Base-by-base conservation (phyloP, 768 basidiomycete genomes). In the Grammothele lineata region DNA sequence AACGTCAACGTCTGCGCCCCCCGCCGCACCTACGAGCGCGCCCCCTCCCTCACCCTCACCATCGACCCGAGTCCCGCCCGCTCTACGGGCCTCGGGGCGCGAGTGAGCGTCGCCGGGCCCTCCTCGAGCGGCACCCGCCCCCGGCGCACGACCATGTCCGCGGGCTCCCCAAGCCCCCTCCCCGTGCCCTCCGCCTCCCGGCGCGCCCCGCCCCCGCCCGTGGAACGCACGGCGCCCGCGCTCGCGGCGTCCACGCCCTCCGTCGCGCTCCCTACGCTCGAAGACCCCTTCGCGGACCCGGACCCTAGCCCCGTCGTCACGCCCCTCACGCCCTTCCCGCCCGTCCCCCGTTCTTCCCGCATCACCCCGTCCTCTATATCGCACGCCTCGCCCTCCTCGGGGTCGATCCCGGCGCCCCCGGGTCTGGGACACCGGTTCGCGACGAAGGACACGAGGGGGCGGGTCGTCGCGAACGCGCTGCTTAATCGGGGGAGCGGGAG, bases 391-490 rank as follows among this genome's bases (percentile, higher is more conserved):
- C 3, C 0, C 35, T 21, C 18, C 1, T 18, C 40, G 21, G 15
- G 21, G 15, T 25, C 25, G 14, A 18, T 24, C 21, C 45, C 50
- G 7, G n/a, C n/a, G n/a, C n/a, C n/a, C 50, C 45, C 3, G 50
- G 50, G 15, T 30, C 50, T n/a, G n/a, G n/a, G n/a, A n/a, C n/a
- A 45, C 21, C 35, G 35, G 34, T 21, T 11, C 9, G n/a, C 8
- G 25, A 15, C 51, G 37, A 66, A 60, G 50, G 71, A 71, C 45
- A 67, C 70, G 5, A 67, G 72, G 12, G 74, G 48, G 71, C 26
- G 70, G 56, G 70, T 81, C 43, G 78, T 83, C 1, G 81, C 81
- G 2, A 78, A 76, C 17, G 79, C 79, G 37, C 60, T 83, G 25
- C 66, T 83, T 22, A 75, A 74, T 55, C 68, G 80, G 18, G 73